Conservation (phyloP, 768 basidiomycete genomes). For the Antrodiella citrinella region DNA sequence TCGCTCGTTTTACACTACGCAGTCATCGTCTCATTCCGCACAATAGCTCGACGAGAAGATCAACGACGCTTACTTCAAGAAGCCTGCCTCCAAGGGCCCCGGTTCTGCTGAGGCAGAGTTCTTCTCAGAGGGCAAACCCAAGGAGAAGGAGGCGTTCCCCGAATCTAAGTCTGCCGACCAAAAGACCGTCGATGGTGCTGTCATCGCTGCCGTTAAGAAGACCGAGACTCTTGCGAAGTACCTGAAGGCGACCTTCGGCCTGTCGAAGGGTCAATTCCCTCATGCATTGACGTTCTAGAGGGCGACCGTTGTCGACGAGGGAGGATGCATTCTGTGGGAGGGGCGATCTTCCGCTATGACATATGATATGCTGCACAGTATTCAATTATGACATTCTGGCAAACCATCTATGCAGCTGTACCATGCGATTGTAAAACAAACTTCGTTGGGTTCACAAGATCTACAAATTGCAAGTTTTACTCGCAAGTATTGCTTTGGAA, state of each 20-base stretch:
- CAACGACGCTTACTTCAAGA: slow-evolving; percentile 91
- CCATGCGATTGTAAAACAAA: slow-evolving; percentile 11
- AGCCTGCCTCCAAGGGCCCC: slow-evolving; percentile 60
- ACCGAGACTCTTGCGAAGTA: slow-evolving; percentile 89
- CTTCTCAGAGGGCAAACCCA: slow-evolving; percentile 90
- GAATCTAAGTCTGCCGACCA: slow-evolving; percentile 86
- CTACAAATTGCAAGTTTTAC: not conserved
- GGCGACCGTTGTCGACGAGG: slow-evolving; percentile 9
- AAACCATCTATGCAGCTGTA: slow-evolving; percentile 15
- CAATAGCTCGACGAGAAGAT: slow-evolving; percentile 78
- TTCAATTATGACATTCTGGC: slow-evolving; percentile 19
- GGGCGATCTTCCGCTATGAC: slow-evolving; percentile 22
- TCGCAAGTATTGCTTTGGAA: too few species aligned
- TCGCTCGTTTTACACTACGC: too few species aligned
- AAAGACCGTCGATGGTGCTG: slow-evolving; percentile 73
- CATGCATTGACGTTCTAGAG: slow-evolving; percentile 92
- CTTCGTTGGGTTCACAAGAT: not conserved
- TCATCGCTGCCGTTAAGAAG: slow-evolving; percentile 84
- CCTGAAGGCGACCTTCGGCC: slow-evolving; percentile 84
- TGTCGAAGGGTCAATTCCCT: slow-evolving; percentile 95
- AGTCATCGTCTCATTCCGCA: not conserved
- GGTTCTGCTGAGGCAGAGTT: slow-evolving; percentile 93
- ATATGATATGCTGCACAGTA: slow-evolving; percentile 31
- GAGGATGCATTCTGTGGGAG: slow-evolving; percentile 1
- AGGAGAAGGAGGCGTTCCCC: slow-evolving; percentile 80